phyloP scores from a whole-genome alignment of 2,329 filamentous ascomycete genomes.

The Sporothrix humicola region DNA sequence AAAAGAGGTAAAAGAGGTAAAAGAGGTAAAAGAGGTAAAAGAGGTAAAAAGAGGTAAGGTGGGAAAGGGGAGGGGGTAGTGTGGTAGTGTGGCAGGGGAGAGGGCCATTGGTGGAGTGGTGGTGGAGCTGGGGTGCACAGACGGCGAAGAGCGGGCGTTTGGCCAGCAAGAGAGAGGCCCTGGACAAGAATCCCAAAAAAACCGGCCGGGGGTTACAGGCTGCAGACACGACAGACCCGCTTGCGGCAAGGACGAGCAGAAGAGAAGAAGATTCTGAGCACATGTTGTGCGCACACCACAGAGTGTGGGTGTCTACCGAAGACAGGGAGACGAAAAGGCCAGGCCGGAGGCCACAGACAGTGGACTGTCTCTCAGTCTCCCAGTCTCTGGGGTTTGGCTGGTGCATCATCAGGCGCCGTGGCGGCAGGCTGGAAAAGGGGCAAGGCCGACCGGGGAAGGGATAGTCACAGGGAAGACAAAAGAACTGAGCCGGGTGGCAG shows the following conservation, averaged over 20 bases:
- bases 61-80: background rate
- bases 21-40: background rate
- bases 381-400: background rate
- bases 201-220: constrained; percentile 22
- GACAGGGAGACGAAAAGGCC: constrained; percentile 10
- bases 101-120: background rate
- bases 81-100: background rate
- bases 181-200: background rate
- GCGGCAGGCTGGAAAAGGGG: constrained; percentile 28
- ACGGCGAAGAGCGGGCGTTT: constrained; percentile 15
- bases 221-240: constrained; percentile 18
- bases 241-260: constrained; percentile 1
- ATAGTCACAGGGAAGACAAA: constrained; percentile 22
- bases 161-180: constrained; percentile 8
- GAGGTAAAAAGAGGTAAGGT: background rate
- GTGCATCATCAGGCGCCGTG: constrained; percentile 26
- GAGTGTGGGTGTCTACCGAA: constrained; percentile 20
- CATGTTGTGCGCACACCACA: constrained; percentile 25
- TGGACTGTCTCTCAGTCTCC: constrained; percentile 3
- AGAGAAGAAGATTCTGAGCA: background rate
- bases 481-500: constrained; percentile 1
- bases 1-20: background rate
- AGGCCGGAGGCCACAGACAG: background rate
- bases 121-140: constrained; percentile 23
- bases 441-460: constrained; percentile 17